Percentiles rank a stretch among this genome's conserved stretches.
These are phyloP conservation scores for Candida freyschussii DNA, from an alignment of 1,139 yeast genomes.

Conservation along the genomic window DNA sequence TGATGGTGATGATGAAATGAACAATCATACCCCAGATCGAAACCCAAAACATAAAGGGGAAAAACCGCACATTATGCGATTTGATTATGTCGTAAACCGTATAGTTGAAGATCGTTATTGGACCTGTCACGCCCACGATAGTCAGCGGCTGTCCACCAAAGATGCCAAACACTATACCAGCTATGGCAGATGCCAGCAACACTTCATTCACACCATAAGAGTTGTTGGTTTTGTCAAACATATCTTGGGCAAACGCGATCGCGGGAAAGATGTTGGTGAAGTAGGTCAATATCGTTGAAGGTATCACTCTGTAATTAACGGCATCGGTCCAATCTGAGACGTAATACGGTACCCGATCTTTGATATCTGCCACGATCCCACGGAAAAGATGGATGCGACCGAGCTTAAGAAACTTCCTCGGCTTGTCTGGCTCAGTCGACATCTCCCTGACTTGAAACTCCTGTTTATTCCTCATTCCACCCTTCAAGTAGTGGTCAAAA, in stretches of 20 bases:
- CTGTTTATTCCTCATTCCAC: neutral
- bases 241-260: constrained; percentile 93
- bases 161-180: constrained; percentile 83
- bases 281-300: constrained; percentile 75
- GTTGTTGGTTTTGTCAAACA: constrained; percentile 85
- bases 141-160: constrained; percentile 89
- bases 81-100: constrained; percentile 80
- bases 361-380: constrained; percentile 32
- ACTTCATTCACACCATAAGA: constrained; percentile 92
- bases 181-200: constrained; percentile 76
- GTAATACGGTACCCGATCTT: constrained; percentile 53
- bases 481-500: neutral
- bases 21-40: constrained; percentile 86
- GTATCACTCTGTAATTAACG: constrained; percentile 81
- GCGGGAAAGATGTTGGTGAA: constrained; percentile 92
- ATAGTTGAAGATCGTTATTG: constrained; percentile 84
- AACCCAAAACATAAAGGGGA: constrained; percentile 95
- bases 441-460: no score
- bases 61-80: constrained; percentile 45
- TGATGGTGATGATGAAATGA: constrained; percentile 68
- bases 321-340: constrained; percentile 79
- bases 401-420: no score
- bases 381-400: constrained; percentile 5
- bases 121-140: constrained; percentile 98
- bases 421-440: no score